Base-by-base conservation (phyloP, 2,329 filamentous ascomycete genomes). In the Fusarium newnesense region DNA sequence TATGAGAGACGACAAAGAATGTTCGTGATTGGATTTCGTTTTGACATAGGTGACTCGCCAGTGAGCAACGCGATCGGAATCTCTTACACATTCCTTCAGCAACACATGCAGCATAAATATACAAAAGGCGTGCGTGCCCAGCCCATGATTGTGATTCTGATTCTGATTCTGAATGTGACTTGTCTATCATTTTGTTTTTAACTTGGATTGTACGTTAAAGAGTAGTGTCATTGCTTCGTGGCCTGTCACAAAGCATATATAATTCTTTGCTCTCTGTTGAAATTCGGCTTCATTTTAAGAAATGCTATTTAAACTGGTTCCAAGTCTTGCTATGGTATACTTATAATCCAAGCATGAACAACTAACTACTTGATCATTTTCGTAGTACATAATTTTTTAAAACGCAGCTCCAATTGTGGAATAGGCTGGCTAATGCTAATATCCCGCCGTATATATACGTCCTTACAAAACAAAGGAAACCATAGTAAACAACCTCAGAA, bases 51-150 rank as follows among this genome's bases (percentile, higher is more conserved):
- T 72, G 59, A 64, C 37, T 49, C 30, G 50, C 47, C 50, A 67
- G 58, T 36, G 52, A 56, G 54, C 53, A 44, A 36, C 30, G 32
- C 42, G 42, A 68, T 59, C 50, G 54, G 64, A 58, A 70, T 69
- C 37, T 68, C 42, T 68, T 74, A 74, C 52, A 72, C 62, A 60
- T 64, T 73, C 62, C 65, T 74, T 73, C 71, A 73, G n/a, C 50
- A 57, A 61, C 62, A 72, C 43, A 69, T 46, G 53, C 53, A 62
- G 24, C 40, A 53, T 58, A 53, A 73, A 74, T 73, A 69, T 52
- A 73, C 26, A 50, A 60, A 60, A 49, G 24, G 54, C 50, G 18
- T 53, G 43, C 32, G 26, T 60, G 56, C 28, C 56, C 47, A 32
- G 12, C 28, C 32, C 36, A 54, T 67, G 58, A 43, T 39, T 44